Base-by-base conservation (phyloP, 1,284 basidiomycete genomes). In the Tetrapyrgos nigripes region DNA sequence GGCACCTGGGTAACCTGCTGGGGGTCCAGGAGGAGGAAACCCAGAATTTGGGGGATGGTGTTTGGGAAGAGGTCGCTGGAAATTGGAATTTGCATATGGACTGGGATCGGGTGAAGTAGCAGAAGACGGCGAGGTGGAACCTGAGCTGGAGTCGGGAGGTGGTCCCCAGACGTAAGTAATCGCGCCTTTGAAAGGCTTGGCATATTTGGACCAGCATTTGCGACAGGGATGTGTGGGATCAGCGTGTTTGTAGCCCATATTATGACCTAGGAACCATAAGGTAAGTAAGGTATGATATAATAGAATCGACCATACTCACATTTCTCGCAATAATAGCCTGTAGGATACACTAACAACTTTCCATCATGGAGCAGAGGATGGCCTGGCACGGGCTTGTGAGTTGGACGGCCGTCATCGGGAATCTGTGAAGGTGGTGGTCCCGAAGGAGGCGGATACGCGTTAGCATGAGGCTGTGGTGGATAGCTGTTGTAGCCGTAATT, bases 171-270 rank as follows among this genome's bases (percentile, higher is more conserved):
- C 80, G 65, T 86, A 88, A 0, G 79, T 74, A 14, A 92, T 72
- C 2, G 87, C 81, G 3, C 87, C 87, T 0, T 76, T 67, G 69
- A 85, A 92, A 0, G 79, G 77, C 64, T 82, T 83, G 1, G 79
- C 77, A 69, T 88, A 87, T 61, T 84, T 85, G 1, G 79, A 73
- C 91, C 90, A 92, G 71, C 91, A 92, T 55, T 82, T 84, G 51
- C 77, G 76, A 66, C 91, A 92, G 6, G 90, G 87, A 59, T 85
- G 76, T 0, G 78, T 71, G 0, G 89, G 88, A 68, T 92, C 88
- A 45, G 76, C 78, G 57, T 83, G 77, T 71, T 89, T 89, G 73
- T 87, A 92, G 2, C 91, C 91, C 0, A 82, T 85, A 68, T 92
- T 91, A 40, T 78, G 76, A 67, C 90, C 90, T 92, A 56, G 21